Conservation (phyloP, 2,329 filamentous ascomycete species). For the Colletotrichum abscissum region DNA sequence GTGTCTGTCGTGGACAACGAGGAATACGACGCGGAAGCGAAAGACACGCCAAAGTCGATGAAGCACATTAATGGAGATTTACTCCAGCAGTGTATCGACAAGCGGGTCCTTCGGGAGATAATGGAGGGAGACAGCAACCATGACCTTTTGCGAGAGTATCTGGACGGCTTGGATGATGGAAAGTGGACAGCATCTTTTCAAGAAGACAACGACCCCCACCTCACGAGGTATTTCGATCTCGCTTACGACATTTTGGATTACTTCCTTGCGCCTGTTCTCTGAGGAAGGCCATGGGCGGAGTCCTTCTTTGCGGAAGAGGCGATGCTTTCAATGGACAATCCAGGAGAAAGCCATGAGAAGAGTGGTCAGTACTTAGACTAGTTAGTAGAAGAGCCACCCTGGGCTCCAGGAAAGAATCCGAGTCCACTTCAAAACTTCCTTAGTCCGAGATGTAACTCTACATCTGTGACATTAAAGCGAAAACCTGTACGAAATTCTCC, state of each 20-base stretch:
- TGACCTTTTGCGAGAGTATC: slow-evolving; percentile 58
- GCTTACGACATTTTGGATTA: slow-evolving; percentile 67
- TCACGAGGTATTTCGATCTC: slow-evolving; percentile 54
- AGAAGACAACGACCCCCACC: slow-evolving; percentile 35
- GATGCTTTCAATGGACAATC: background rate
- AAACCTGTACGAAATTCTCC: no score
- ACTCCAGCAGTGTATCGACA: slow-evolving; percentile 64
- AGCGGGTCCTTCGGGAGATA: slow-evolving; percentile 56
- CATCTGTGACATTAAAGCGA: no score
- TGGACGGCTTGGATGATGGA: slow-evolving; percentile 62
- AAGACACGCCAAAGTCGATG: slow-evolving; percentile 52
- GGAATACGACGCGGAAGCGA: slow-evolving; percentile 50
- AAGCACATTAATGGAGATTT: slow-evolving; percentile 78
- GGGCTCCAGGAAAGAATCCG: background rate
- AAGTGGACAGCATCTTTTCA: slow-evolving; percentile 49
- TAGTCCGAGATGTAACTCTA: no score
- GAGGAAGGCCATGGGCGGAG: background rate
- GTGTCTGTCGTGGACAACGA: slow-evolving; percentile 39
- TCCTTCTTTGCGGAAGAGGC: background rate
- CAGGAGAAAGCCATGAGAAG: background rate
- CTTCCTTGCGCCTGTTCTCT: slow-evolving; percentile 63
- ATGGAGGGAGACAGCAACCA: slow-evolving; percentile 47
- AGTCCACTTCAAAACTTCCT: background rate
- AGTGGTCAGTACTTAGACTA: background rate
- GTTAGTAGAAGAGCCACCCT: background rate